Conservation (phyloP, 2,329 filamentous ascomycete species). For the Ciborinia camelliae region DNA sequence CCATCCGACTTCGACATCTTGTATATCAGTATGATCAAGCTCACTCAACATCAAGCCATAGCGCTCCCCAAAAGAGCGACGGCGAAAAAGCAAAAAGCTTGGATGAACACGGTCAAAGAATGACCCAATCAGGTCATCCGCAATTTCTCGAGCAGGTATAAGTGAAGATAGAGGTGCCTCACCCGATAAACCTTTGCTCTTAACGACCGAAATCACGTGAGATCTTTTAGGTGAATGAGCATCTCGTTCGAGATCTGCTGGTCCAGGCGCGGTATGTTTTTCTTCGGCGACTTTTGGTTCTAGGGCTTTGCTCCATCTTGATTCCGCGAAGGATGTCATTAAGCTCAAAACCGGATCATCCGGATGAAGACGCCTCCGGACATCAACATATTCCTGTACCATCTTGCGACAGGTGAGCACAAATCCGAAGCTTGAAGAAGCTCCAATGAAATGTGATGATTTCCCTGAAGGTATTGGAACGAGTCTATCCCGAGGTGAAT, state of each 20-base stretch:
- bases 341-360: slow-evolving; percentile 32
- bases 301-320: slow-evolving; percentile 35
- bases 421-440: slow-evolving; percentile 36
- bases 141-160: slow-evolving; percentile 39
- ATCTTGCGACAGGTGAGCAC: slow-evolving; percentile 34
- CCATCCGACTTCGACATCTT: slow-evolving; percentile 42
- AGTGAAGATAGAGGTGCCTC: slow-evolving; percentile 29
- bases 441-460: slow-evolving; percentile 36
- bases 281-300: slow-evolving; percentile 33
- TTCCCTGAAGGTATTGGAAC: slow-evolving; percentile 31
- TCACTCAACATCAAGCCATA: slow-evolving; percentile 41
- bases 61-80: slow-evolving; percentile 41
- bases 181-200: slow-evolving; percentile 19
- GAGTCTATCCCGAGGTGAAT: slow-evolving; percentile 30
- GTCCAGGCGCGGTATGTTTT: slow-evolving; percentile 18
- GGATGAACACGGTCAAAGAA: slow-evolving; percentile 43
- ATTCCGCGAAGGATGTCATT: slow-evolving; percentile 32
- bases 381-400: slow-evolving; percentile 34
- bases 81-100: slow-evolving; percentile 42
- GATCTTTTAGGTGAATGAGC: neutral
- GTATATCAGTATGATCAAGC: slow-evolving; percentile 28
- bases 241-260: slow-evolving; percentile 15
- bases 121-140: slow-evolving; percentile 41
- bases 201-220: slow-evolving; percentile 4
- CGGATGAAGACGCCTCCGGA: slow-evolving; percentile 26